Conservation (phyloP, 129 eudicot species). For the Flaveria linearis region DNA sequence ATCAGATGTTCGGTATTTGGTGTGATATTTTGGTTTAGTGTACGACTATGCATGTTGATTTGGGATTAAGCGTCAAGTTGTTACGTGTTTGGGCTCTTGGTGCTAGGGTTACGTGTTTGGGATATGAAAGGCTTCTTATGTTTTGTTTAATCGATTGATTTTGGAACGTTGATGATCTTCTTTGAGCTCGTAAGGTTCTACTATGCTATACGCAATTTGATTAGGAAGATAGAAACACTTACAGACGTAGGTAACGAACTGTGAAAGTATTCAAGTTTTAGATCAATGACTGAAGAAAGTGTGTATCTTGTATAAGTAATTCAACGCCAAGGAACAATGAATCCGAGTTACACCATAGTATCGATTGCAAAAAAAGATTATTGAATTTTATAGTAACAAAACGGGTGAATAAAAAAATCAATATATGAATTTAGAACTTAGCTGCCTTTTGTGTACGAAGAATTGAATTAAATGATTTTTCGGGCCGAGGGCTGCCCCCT, state of each 20-base stretch:
- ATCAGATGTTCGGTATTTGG: not conserved
- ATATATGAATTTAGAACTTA: not conserved
- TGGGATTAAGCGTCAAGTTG: not conserved
- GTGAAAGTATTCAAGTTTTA: not conserved
- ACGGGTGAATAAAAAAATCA: not conserved
- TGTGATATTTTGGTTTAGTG: constrained; percentile 3
- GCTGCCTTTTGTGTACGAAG: not conserved
- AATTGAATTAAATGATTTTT: not conserved
- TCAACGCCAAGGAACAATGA: not conserved
- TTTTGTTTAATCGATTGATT: not conserved
- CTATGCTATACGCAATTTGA: not conserved
- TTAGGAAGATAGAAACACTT: not conserved
- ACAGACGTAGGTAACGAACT: not conserved
- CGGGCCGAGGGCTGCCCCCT: no score
- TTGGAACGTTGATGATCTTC: not conserved
- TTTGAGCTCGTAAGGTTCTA: not conserved
- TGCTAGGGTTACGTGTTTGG: not conserved
- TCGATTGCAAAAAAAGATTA: no score
- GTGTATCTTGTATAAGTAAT: not conserved
- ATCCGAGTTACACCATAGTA: no score
- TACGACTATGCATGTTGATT: constrained; percentile 7
- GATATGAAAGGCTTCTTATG: not conserved
- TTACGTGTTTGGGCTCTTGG: not conserved
- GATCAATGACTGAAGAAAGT: not conserved
- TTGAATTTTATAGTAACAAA: not conserved